Base-by-base conservation (phyloP, 2,329 filamentous ascomycete genomes). In the Trichoderma pleuroti region DNA sequence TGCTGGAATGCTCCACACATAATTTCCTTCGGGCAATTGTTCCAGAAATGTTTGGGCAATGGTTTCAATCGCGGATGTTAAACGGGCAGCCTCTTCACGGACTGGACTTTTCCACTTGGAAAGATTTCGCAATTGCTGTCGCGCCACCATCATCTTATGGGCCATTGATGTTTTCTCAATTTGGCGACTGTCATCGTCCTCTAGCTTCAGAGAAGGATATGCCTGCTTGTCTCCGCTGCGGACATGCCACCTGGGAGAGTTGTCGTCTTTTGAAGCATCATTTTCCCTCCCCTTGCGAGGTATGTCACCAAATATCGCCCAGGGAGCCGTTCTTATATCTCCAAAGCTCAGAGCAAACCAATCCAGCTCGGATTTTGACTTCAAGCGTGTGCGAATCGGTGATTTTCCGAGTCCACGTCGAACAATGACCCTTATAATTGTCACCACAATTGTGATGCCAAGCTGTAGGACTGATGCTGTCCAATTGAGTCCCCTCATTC, bases 41-140 rank as follows among this genome's bases (percentile, higher is more conserved):
- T 6, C 7, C 2, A 70, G 39, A 5, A 70, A 28, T 14, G 28
- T 24, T 14, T 54, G 9, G 1, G 57, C 65, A 24, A 30, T 54
- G 10, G 26, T 1, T 64, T 77, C 74, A 34, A 77, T 76, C 1
- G 76, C 71, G 18, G 68, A 64, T 28, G 72, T 65, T 12, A 76
- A 62, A 26, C 21, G 3, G 7, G 74, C 21, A 5, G 74, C 72
- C 24, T 72, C 70, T 12, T 28, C 46, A 12, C 68, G 2, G 12
- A 30, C 21, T 12, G 16, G 10, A 3, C 62, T 57, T 6, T 34
- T 42, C 61, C 62, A 70, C 0, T 12, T 10, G 2, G 54, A 14
- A 2, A 26, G 5, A 0, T 21, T 11, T 16, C 39, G 1, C 0
- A 70, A 28, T 8, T 32, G 0, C 4, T 14, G n/a, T 12, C 69